These are phyloP conservation scores for Aspergillus steynii DNA, from an alignment of 495 filamentous ascomycete genomes.

Conservation along the genomic window DNA sequence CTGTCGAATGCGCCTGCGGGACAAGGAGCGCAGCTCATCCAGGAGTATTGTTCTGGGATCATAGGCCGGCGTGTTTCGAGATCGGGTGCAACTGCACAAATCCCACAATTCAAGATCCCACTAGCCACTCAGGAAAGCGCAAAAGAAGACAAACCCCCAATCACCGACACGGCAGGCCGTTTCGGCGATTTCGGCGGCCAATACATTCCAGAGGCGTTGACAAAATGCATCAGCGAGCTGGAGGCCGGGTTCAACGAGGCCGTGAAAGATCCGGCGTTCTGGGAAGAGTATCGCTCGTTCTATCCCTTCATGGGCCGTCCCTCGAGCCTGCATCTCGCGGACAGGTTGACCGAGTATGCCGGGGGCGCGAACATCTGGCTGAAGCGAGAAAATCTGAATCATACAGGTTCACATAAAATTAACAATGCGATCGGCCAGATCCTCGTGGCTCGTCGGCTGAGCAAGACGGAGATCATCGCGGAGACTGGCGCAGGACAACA, in stretches of 20 bases:
- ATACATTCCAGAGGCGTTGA: conserved; percentile 86
- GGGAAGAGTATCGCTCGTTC: conserved; percentile 87
- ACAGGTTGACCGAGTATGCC: conserved; percentile 70
- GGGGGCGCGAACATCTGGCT: conserved; percentile 94
- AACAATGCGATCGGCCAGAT: conserved; percentile 97
- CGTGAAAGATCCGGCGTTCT: conserved; percentile 77
- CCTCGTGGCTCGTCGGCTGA: conserved; percentile 76
- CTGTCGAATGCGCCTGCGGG: conserved; percentile 62
- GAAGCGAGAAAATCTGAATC: conserved; percentile 93
- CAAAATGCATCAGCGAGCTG: conserved; percentile 83
- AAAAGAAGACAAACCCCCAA: background rate
- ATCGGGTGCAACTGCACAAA: background rate
- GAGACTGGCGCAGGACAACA: conserved; percentile 98
- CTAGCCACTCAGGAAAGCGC: background rate
- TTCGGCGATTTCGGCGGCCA: conserved; percentile 69
- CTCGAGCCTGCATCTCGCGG: conserved; percentile 76
- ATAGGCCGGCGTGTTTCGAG: conserved; percentile 14
- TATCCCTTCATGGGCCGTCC: conserved; percentile 90
- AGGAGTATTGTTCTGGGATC: conserved; percentile 74
- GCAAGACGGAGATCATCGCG: conserved; percentile 93
- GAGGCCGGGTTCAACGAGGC: conserved; percentile 79
- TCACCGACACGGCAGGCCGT: conserved; percentile 30
- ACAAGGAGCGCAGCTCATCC: conserved; percentile 60
- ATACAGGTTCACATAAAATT: conserved; percentile 88
- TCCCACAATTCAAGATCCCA: too few species aligned